Evolutionary conservation across 192 early-diverging fungal species (phyloP).

Genomic region (Rhizophagus prolifer): DNA sequence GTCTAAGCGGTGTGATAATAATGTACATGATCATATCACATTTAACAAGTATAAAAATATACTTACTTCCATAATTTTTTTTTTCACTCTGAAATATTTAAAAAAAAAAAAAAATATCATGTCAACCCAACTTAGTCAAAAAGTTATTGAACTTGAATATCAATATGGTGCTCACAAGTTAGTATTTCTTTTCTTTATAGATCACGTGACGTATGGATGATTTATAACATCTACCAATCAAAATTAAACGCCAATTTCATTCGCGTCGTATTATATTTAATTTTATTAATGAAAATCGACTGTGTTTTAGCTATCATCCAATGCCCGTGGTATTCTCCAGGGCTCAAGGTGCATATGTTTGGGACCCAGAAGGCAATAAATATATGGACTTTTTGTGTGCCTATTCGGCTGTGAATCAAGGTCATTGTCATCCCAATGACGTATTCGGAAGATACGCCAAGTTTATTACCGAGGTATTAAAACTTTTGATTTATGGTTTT

Average conservation of each 20-base stretch:
- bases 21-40: too few species aligned
- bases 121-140: conserved; percentile 30
- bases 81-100: too few species aligned
- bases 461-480: conserved; percentile 75
- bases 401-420: conserved; percentile 86
- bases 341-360: conserved; percentile 87
- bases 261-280: too few species aligned
- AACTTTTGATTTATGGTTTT: not conserved
- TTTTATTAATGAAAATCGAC: not conserved
- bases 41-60: too few species aligned
- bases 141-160: conserved; percentile 78
- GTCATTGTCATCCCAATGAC: conserved; percentile 97
- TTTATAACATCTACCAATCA: too few species aligned
- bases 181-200: conserved; percentile 27
- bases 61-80: too few species aligned
- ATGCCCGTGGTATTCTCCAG: conserved; percentile 88
- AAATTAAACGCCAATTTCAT: too few species aligned
- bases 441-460: conserved; percentile 87
- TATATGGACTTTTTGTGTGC: conserved; percentile 90
- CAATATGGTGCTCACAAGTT: conserved; percentile 93
- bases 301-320: conserved; percentile 83
- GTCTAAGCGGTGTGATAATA: too few species aligned
- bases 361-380: conserved; percentile 87
- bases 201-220: too few species aligned
- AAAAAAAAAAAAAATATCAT: not conserved